Conservation (phyloP, 2,329 filamentous ascomycete species). For the Sclerotinia spermophila region DNA sequence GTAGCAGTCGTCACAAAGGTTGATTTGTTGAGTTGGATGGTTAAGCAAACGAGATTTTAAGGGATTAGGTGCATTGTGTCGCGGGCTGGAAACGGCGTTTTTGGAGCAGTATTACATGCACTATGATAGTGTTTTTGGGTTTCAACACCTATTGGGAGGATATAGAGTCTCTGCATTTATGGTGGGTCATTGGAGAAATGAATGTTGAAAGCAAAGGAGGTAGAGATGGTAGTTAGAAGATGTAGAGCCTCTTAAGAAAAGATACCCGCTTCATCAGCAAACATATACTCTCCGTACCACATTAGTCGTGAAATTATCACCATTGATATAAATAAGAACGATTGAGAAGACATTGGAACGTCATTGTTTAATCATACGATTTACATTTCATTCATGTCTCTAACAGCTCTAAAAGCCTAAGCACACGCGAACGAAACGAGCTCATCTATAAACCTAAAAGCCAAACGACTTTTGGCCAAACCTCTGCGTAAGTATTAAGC, state of each 20-base stretch:
- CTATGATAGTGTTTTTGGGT: not conserved
- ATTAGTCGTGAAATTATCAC: not conserved
- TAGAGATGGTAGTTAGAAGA: not conserved
- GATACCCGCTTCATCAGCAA: not conserved
- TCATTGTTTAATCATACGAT: not conserved
- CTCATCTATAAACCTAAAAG: not conserved
- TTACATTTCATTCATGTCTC: not conserved
- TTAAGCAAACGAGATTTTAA: constrained; percentile 54
- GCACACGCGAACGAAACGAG: not conserved
- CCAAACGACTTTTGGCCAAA: not conserved
- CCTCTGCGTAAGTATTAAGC: not conserved
- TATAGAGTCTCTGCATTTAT: not conserved
- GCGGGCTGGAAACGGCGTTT: constrained; percentile 7
- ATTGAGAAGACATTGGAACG: not conserved
- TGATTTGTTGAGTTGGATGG: constrained; percentile 87
- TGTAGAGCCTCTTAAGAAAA: not conserved
- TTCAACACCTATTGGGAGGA: constrained; percentile 11
- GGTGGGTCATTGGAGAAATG: not conserved
- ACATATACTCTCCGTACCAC: not conserved
- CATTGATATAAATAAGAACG: not conserved
- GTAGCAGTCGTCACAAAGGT: constrained; percentile 95
- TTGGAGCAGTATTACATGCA: not conserved
- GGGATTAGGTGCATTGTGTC: not conserved
- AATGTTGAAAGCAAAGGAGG: not conserved
- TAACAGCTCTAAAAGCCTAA: not conserved